These are phyloP conservation scores for Blastobotrys proliferans DNA, from an alignment of 1,139 yeast genomes.

Conservation along the genomic window DNA sequence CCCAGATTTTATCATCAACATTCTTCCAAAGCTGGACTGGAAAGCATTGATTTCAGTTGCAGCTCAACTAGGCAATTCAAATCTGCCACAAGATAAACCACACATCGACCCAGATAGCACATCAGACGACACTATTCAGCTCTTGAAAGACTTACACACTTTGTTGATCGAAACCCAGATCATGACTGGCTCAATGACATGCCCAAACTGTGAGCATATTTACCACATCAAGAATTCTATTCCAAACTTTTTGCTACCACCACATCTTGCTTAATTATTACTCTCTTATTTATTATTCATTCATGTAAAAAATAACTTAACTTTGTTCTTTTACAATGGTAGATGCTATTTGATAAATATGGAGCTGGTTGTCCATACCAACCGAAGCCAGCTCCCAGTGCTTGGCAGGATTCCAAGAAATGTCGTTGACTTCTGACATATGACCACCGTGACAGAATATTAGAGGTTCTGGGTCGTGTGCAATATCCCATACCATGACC, in stretches of 20 bases:
- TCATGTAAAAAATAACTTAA: not conserved
- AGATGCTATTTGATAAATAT: constrained; percentile 65
- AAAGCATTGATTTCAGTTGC: constrained; percentile 74
- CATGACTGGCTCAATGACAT: constrained; percentile 81
- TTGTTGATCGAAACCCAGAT: constrained; percentile 79
- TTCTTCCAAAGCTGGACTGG: constrained; percentile 88
- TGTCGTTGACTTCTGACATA: constrained; percentile 78
- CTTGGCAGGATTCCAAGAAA: constrained; percentile 79
- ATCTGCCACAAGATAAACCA: constrained; percentile 64
- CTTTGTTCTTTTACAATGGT: constrained; percentile 35
- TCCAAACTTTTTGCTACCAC: constrained; percentile 91
- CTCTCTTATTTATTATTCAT: not conserved
- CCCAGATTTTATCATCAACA: constrained; percentile 71
- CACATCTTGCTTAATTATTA: constrained; percentile 73
- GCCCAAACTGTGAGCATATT: constrained; percentile 80
- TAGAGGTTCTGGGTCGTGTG: constrained; percentile 35
- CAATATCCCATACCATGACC: constrained; percentile 67
- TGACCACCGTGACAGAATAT: constrained; percentile 86
- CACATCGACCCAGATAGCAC: constrained; percentile 44
- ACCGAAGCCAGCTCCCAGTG: constrained; percentile 79
- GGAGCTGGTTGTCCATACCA: constrained; percentile 84
- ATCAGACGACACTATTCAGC: constrained; percentile 51
- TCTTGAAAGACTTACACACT: constrained; percentile 71
- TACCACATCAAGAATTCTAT: constrained; percentile 89
- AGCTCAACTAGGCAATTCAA: constrained; percentile 63